phyloP scores from a whole-genome alignment of 2,329 filamentous ascomycete species.

The Penicillium sp. region DNA sequence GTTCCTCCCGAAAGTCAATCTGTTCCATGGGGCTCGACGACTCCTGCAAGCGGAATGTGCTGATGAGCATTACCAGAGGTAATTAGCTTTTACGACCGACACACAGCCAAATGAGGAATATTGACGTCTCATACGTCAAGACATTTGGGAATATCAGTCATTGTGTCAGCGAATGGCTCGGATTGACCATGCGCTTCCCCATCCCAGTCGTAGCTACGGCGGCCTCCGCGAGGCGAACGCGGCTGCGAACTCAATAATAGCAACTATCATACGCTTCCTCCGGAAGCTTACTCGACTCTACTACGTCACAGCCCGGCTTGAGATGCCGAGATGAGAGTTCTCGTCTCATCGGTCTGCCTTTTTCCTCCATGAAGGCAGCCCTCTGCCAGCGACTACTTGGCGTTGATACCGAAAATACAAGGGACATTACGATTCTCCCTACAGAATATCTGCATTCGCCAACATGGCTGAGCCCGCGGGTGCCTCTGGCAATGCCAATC shows the following conservation, averaged over 20 bases:
- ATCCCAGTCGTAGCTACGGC: not conserved
- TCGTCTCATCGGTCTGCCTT: not conserved
- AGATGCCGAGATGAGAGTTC: not conserved
- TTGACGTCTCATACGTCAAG: slow-evolving; percentile 31
- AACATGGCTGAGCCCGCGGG: slow-evolving; percentile 31
- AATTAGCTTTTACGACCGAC: not conserved
- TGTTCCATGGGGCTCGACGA: not conserved
- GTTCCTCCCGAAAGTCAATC: not conserved
- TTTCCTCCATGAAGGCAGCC: not conserved
- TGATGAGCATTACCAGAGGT: not conserved
- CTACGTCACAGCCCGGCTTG: slow-evolving; percentile 32
- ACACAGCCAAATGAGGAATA: slow-evolving; percentile 15
- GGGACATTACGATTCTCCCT: slow-evolving; percentile 7
- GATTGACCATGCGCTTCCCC: not conserved
- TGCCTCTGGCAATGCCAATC: slow-evolving; percentile 25
- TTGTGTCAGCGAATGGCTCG: not conserved
- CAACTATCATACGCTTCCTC: slow-evolving; percentile 10
- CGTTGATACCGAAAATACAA: slow-evolving; percentile 7
- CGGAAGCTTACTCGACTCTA: slow-evolving; percentile 30
- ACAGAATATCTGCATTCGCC: slow-evolving; percentile 4
- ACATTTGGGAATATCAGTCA: slow-evolving; percentile 17
- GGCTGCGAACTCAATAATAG: not conserved
- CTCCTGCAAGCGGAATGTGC: not conserved
- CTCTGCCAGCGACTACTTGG: not conserved
- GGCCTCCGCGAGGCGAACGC: not conserved